Conservation (phyloP, 345 rosid genomes). For the Syzygium jambos region DNA sequence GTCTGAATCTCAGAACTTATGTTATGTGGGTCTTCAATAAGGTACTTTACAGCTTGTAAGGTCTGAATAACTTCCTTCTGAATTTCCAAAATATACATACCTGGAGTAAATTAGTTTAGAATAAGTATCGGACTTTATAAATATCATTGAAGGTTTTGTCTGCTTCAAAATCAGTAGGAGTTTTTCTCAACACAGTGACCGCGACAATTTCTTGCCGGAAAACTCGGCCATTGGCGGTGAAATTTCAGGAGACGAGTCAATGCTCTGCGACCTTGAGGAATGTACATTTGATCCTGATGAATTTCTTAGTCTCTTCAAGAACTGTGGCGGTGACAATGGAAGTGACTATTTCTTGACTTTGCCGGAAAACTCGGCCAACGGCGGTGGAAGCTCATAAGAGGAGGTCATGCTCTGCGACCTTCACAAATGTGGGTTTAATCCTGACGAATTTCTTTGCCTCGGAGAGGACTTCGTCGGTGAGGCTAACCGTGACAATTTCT, state of each 20-base stretch:
- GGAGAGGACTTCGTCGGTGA: not conserved
- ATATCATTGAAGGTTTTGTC: too few relatives aligned
- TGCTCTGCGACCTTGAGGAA: not conserved
- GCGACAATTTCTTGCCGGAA: too few relatives aligned
- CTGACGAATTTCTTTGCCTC: not conserved
- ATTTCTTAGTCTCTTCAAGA: not conserved
- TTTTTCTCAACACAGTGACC: too few relatives aligned
- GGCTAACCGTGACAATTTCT: not conserved
- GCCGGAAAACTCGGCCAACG: accelerated
- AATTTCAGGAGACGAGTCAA: not conserved
- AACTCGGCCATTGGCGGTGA: too few relatives aligned
- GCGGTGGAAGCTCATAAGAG: not conserved
- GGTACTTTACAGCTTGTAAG: too few relatives aligned
- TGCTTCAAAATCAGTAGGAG: too few relatives aligned
- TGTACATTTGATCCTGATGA: not conserved
- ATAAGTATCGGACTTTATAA: too few relatives aligned
- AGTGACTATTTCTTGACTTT: not conserved
- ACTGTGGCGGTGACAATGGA: not conserved
- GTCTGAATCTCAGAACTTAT: too few relatives aligned
- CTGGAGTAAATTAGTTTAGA: too few relatives aligned
- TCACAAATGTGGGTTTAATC: not conserved
- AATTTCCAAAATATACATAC: too few relatives aligned
- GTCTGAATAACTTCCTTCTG: too few relatives aligned
- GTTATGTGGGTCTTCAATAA: too few relatives aligned
- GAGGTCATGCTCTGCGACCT: not conserved